Conservation (phyloP, 495 filamentous ascomycete genomes). For the Usnea hakonensis region DNA sequence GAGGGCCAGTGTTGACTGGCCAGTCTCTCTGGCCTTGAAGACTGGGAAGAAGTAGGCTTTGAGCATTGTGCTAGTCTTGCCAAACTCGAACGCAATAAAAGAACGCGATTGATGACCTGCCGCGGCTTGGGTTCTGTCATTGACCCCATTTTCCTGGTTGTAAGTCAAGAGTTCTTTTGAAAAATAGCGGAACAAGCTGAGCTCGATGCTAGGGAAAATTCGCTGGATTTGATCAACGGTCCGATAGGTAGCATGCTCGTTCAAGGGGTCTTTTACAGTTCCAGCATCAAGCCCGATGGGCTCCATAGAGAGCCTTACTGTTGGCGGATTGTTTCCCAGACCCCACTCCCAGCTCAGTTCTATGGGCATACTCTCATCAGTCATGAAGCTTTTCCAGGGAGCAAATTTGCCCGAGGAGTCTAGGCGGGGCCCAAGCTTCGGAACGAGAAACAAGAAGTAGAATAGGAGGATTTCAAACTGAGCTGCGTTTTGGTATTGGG, state of each 20-base stretch:
- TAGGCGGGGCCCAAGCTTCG: slow-evolving; percentile 13
- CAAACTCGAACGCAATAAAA: slow-evolving; percentile 31
- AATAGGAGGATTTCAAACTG: slow-evolving; percentile 22
- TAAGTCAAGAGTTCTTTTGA: slow-evolving; percentile 10
- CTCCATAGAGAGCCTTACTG: slow-evolving; percentile 30
- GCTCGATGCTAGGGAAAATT: slow-evolving; percentile 8
- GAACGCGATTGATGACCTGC: slow-evolving; percentile 22
- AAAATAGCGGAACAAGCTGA: slow-evolving; percentile 26
- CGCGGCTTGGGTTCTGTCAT: not conserved
- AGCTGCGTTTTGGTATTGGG: slow-evolving; percentile 14
- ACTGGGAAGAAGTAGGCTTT: slow-evolving; percentile 30
- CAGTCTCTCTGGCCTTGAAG: slow-evolving; percentile 17
- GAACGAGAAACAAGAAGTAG: slow-evolving; percentile 14
- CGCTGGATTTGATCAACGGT: slow-evolving; percentile 12
- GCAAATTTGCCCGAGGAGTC: not conserved
- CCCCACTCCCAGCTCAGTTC: slow-evolving; percentile 34
- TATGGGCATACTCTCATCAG: slow-evolving; percentile 31
- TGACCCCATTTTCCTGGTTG: not conserved
- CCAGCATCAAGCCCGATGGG: slow-evolving; percentile 28
- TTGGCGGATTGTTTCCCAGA: slow-evolving; percentile 10
- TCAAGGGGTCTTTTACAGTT: slow-evolving; percentile 22
- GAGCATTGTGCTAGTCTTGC: slow-evolving; percentile 5
- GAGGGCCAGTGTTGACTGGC: slow-evolving; percentile 19
- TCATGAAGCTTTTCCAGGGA: slow-evolving; percentile 35
- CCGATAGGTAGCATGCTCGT: slow-evolving; percentile 14